phyloP scores from a whole-genome alignment of 2,329 filamentous ascomycete species.

The Penicillium psychrosexuale region DNA sequence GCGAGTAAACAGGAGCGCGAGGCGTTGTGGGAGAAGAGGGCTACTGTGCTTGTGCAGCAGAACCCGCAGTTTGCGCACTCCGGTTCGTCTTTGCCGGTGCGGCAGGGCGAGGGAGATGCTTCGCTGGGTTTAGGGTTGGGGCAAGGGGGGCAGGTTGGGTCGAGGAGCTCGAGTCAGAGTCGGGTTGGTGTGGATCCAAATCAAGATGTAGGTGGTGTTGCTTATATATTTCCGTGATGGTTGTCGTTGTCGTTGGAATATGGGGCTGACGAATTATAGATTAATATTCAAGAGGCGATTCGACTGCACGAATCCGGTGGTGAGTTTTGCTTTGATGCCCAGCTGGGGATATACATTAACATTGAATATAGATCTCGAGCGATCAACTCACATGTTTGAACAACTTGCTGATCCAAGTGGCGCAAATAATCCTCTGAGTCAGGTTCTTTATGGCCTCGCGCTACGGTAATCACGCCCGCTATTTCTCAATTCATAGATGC shows the following conservation, averaged over 20 bases:
- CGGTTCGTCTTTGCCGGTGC: constrained; percentile 26
- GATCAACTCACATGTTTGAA: constrained; percentile 82
- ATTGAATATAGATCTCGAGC: constrained; percentile 57
- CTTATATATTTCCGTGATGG: neutral
- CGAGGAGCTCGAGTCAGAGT: constrained; percentile 36
- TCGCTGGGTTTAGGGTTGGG: constrained; percentile 1
- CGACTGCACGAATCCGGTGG: constrained; percentile 79
- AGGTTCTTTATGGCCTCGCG: constrained; percentile 92
- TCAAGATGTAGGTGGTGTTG: constrained; percentile 34
- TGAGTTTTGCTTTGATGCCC: constrained; percentile 25
- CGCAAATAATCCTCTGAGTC: constrained; percentile 86
- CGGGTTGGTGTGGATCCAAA: constrained; percentile 27
- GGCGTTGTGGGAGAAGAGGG: constrained; percentile 86
- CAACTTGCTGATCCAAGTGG: constrained; percentile 77
- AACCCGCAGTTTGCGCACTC: constrained; percentile 46
- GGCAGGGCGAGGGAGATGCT: neutral
- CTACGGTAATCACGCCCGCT: constrained; percentile 57
- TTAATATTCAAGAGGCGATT: constrained; percentile 91
- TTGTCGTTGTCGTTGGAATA: neutral
- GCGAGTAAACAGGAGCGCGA: constrained; percentile 55
- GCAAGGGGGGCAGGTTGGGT: constrained; percentile 9
- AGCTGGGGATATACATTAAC: neutral
- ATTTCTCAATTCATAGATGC: neutral
- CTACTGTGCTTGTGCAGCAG: constrained; percentile 75
- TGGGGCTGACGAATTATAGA: constrained; percentile 22